Percentiles rank a stretch among this genome's conserved stretches.
Evolutionary conservation across 2,329 filamentous ascomycete genomes (phyloP).

Genomic region (Hypoxylon sp.): DNA sequence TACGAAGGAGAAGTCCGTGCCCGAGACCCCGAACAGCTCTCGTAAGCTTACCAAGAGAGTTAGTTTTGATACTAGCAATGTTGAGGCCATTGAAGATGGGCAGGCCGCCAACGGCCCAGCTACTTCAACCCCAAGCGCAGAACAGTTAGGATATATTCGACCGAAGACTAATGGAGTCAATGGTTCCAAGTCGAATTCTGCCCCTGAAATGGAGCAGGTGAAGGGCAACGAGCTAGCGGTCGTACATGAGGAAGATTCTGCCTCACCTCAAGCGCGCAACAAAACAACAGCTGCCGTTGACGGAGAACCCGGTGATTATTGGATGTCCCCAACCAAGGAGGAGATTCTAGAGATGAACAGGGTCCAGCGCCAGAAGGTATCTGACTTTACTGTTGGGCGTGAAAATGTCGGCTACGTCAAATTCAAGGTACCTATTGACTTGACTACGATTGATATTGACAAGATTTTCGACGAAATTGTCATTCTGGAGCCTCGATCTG

Average conservation of each 20-base stretch:
- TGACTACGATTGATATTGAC: conserved; percentile 83
- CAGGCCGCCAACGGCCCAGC: conserved; percentile 60
- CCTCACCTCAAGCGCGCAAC: conserved; percentile 55
- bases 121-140: conserved; percentile 67
- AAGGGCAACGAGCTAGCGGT: conserved; percentile 83
- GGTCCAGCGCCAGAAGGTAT: conserved; percentile 80
- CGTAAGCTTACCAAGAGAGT: conserved; percentile 85
- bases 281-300: conserved; percentile 54
- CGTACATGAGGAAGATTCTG: conserved; percentile 78
- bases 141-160: conserved; percentile 73
- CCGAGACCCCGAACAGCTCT: conserved; percentile 60
- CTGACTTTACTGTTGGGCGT: conserved; percentile 85
- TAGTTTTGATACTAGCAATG: conserved; percentile 84
- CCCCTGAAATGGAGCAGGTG: conserved; percentile 78
- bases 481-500: conserved; percentile 80
- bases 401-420: conserved; percentile 83
- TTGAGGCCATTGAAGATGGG: conserved; percentile 62
- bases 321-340: conserved; percentile 82
- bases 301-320: conserved; percentile 81
- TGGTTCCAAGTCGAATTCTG: conserved; percentile 59
- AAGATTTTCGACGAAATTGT: conserved; percentile 85
- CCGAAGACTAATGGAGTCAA: conserved; percentile 64
- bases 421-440: conserved; percentile 86
- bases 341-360: conserved; percentile 85
- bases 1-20: conserved; percentile 64